Conservation (phyloP, 2,329 filamentous ascomycete species). For the Xylariales sp. region DNA sequence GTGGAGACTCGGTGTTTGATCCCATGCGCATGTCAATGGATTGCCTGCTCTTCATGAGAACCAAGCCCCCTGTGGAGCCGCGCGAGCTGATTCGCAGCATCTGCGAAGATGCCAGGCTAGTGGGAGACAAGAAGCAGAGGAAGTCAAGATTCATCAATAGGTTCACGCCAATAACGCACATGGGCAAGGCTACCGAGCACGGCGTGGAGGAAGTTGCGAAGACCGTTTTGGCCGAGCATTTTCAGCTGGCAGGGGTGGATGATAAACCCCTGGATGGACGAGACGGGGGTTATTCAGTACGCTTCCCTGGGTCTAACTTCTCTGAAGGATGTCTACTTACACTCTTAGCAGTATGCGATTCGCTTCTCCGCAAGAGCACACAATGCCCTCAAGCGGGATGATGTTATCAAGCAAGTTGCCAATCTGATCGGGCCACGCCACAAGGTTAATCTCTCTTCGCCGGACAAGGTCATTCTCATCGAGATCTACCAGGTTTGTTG, state of each 20-base stretch:
- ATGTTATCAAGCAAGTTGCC: constrained; percentile 68
- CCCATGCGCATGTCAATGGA: constrained; percentile 53
- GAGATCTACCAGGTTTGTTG: constrained; percentile 70
- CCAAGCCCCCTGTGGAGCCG: constrained; percentile 50
- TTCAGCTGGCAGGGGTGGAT: constrained; percentile 39
- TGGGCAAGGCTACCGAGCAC: constrained; percentile 61
- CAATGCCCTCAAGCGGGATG: constrained; percentile 60
- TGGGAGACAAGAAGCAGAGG: constrained; percentile 35
- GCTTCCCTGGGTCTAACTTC: too few relatives aligned
- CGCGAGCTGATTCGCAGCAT: constrained; percentile 49
- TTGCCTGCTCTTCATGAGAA: constrained; percentile 60
- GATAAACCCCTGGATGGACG: constrained; percentile 12
- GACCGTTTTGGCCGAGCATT: constrained; percentile 59
- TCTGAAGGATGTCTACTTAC: too few relatives aligned
- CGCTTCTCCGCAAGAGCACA: constrained; percentile 73
- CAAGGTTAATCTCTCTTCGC: constrained; percentile 71
- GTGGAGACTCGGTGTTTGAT: constrained; percentile 44
- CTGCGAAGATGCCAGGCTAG: constrained; percentile 47
- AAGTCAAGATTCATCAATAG: constrained; percentile 56
- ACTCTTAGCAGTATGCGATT: constrained; percentile 68
- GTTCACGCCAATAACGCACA: constrained; percentile 46
- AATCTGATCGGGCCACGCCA: constrained; percentile 60
- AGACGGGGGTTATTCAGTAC: constrained; percentile 35
- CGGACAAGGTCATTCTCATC: constrained; percentile 73
- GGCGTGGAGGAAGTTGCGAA: constrained; percentile 62